Base-by-base conservation (phyloP, 169 alveolate genomes). In the Cryptosporidium ryanae region DNA sequence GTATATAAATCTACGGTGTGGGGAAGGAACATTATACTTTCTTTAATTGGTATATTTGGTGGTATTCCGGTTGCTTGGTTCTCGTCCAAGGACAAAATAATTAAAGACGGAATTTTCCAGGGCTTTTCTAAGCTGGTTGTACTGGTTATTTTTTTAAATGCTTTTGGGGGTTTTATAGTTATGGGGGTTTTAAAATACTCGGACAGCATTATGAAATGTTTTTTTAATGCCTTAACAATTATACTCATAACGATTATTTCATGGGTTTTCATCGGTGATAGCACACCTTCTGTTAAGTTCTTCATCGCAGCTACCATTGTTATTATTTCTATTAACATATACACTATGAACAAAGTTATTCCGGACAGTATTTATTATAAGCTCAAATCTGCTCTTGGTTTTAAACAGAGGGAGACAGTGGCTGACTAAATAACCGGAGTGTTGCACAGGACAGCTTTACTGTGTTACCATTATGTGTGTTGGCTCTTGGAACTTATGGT, bases 91-190 rank as follows among this genome's bases (percentile, higher is more conserved):
- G 87, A 76, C 38, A 61, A 55, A 76, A 76, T 76, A 2, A 17
- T 59, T 12, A 76, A 38, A 5, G 70, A 76, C 17, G 87, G 87
- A 43, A 31, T 76, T 76, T 76, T 76, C 23, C 87, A 76, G 71
- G 87, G 87, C 17, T 76, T 76, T 23, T 43, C 68, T 59, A 46
- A 52, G 55, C 15, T 76, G 59, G 63, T 70, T 38, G 31, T 57
- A 12, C 0, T 76, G n/a, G 87, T 76, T 76, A 76, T 76, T 57
- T 76, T 76, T 46, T 31, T 76, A 32, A 76, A 76, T 76, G 87
- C 87, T 4, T 76, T 57, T 59, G 87, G 87, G 44, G 87, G 87
- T 38, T 76, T 76, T 44, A 76, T 76, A 32, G 71, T 76, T n/a
- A 31, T 76, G 29, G 87, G 87, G 5, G 87, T 76, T 17, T 44